phyloP scores from a whole-genome alignment of 140 eudicot genomes.

The Cichorium intybus region DNA sequence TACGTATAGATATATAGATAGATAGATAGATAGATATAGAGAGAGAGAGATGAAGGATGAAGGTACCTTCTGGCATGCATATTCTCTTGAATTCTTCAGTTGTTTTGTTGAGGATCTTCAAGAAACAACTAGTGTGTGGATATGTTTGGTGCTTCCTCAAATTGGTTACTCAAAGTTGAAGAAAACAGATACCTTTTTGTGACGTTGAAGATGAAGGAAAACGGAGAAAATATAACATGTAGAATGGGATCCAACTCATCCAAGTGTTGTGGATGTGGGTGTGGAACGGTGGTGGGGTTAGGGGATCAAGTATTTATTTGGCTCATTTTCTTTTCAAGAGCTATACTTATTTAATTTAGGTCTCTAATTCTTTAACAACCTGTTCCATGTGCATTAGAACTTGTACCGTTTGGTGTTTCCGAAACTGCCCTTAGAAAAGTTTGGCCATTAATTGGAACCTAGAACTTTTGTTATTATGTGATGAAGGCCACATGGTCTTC shows the following conservation, averaged over 20 bases:
- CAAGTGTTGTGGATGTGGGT: constrained; percentile 10
- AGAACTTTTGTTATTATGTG: neutral
- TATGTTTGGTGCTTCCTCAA: neutral
- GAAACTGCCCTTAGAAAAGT: no score
- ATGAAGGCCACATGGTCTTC: constrained; percentile 2
- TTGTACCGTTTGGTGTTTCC: neutral
- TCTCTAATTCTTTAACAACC: neutral
- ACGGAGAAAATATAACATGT: neutral
- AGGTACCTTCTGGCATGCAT: constrained; percentile 23
- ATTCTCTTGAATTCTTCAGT: neutral
- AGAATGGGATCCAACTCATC: constrained; percentile 16
- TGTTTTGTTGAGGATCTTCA: neutral
- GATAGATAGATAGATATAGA: no score
- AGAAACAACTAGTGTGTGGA: neutral
- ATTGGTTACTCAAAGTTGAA: neutral
- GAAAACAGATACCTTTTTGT: neutral
- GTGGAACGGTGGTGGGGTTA: neutral
- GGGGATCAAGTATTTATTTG: constrained; percentile 1
- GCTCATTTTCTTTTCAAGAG: neutral
- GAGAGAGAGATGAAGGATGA: neutral
- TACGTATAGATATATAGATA: neutral
- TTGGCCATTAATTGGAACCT: neutral
- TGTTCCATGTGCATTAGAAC: neutral
- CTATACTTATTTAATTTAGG: neutral
- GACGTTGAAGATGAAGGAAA: constrained; percentile 7